These are phyloP conservation scores for Chiua virens DNA, from an alignment of 768 basidiomycete species.

Conservation along the genomic window DNA sequence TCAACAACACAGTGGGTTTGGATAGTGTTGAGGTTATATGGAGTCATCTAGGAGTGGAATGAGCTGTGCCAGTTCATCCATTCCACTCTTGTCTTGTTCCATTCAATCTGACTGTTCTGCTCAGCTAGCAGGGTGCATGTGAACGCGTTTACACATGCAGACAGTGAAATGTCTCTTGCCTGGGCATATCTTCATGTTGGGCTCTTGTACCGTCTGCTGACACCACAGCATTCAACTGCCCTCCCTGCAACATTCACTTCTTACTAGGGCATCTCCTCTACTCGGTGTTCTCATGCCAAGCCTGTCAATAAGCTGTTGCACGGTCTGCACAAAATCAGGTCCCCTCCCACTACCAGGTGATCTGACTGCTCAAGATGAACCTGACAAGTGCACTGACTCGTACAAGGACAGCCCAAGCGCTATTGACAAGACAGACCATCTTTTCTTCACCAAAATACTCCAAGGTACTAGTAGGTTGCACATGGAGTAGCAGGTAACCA, in stretches of 20 bases:
- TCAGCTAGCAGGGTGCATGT: no score
- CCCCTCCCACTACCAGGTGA: constrained; percentile 34
- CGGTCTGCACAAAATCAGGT: constrained; percentile 29
- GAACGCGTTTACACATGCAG: no score
- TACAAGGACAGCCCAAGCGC: constrained; percentile 85
- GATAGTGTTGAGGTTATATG: no score
- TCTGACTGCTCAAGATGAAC: constrained; percentile 38
- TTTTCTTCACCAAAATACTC: constrained; percentile 99
- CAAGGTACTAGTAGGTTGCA: constrained; percentile 84
- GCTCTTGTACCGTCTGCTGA: constrained; percentile 46
- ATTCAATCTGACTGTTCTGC: no score
- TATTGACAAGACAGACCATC: constrained; percentile 90
- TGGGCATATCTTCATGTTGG: constrained; percentile 52
- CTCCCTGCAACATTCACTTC: constrained; percentile 40
- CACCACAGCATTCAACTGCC: constrained; percentile 24
- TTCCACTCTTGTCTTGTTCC: no score
- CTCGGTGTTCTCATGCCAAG: constrained; percentile 23
- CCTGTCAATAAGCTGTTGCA: constrained; percentile 16
- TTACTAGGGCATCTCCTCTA: constrained; percentile 40
- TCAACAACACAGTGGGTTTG: no score
- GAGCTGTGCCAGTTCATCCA: no score
- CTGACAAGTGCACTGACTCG: constrained; percentile 58
- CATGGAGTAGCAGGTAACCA: neutral
- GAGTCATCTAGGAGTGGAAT: no score
- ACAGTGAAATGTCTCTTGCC: constrained; percentile 64